A percentile compares a stretch with the other conserved stretches of the same genome.
These are phyloP conservation scores for Saturnispora ahearnii DNA, from an alignment of 805 yeast species.

Conservation along the genomic window DNA sequence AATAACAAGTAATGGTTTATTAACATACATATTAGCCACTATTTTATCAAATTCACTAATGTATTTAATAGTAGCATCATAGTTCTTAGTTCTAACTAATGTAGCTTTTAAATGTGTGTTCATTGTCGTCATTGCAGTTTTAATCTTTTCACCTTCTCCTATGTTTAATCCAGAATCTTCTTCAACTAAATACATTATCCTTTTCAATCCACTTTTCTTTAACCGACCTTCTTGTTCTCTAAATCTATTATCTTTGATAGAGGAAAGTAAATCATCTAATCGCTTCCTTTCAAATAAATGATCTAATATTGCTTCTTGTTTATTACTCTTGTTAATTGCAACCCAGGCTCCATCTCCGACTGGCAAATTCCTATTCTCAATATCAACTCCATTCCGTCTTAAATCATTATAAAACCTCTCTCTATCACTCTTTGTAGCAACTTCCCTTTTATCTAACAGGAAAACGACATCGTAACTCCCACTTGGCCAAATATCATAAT, in stretches of 20 bases:
- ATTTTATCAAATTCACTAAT: conserved; percentile 40
- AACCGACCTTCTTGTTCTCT: conserved; percentile 79
- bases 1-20: conserved; percentile 37
- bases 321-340: conserved; percentile 53
- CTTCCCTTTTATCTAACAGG: conserved; percentile 74
- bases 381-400: conserved; percentile 36
- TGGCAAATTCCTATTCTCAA: conserved; percentile 50
- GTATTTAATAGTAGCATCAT: conserved; percentile 66
- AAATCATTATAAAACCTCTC: conserved; percentile 58
- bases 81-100: conserved; percentile 55
- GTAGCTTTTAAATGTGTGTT: conserved; percentile 59
- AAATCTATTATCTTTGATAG: conserved; percentile 84
- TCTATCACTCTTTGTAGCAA: conserved; percentile 58
- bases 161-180: conserved; percentile 46
- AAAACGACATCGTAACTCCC: conserved; percentile 52
- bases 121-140: conserved; percentile 67
- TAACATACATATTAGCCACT: conserved; percentile 32
- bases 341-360: conserved; percentile 91
- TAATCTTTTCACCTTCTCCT: conserved; percentile 54
- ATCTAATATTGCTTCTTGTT: conserved; percentile 61
- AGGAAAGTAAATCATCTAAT: conserved; percentile 71
- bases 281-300: conserved; percentile 87
- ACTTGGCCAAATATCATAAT: conserved; percentile 51
- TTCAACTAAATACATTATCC: conserved; percentile 73
- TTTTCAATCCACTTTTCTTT: conserved; percentile 53